These are phyloP conservation scores for Phytophthora pseudosyringae DNA, from an alignment of 352 stramenopile genomes.

Conservation along the genomic window DNA sequence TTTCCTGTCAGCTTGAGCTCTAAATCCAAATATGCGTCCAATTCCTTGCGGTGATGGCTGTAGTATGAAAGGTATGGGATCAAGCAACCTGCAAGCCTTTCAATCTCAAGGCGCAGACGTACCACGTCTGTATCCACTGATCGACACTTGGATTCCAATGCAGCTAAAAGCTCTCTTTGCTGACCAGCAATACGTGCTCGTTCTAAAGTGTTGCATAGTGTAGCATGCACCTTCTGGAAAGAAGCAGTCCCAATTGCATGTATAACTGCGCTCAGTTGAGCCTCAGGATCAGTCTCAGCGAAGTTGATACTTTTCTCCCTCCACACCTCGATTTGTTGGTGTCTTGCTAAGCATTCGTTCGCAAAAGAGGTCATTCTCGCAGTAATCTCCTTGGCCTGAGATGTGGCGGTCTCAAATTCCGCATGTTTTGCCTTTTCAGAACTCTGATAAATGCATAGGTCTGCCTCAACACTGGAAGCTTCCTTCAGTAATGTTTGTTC, in stretches of 20 bases:
- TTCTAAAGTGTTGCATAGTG: constrained; percentile 16
- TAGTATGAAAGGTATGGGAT: constrained; percentile 52
- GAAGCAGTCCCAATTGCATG: constrained; percentile 23
- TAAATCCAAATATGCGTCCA: constrained; percentile 45
- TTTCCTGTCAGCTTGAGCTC: constrained; percentile 29
- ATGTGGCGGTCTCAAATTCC: constrained; percentile 5
- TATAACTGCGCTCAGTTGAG: constrained; percentile 17
- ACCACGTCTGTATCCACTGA: constrained; percentile 42
- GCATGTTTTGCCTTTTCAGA: constrained; percentile 15
- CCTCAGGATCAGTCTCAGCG: constrained; percentile 15
- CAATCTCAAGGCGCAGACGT: constrained; percentile 34
- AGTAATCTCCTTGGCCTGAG: constrained; percentile 14
- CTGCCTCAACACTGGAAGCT: constrained; percentile 4
- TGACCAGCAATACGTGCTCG: constrained; percentile 16
- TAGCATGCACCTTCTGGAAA: constrained; percentile 32
- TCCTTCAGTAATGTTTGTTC: constrained; percentile 32
- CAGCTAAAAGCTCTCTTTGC: constrained; percentile 29
- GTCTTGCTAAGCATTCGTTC: constrained; percentile 52
- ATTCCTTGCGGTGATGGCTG: constrained; percentile 36
- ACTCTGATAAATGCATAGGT: constrained; percentile 16
- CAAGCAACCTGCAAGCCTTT: constrained; percentile 37
- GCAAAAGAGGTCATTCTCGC: constrained; percentile 44
- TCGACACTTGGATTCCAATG: constrained; percentile 38
- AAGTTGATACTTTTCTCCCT: constrained; percentile 38
- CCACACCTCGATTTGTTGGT: constrained; percentile 59